Percentiles rank a stretch among this genome's conserved stretches.
phyloP scores from a whole-genome alignment of 352 stramenopile species.

The Pythium utonaiense region DNA sequence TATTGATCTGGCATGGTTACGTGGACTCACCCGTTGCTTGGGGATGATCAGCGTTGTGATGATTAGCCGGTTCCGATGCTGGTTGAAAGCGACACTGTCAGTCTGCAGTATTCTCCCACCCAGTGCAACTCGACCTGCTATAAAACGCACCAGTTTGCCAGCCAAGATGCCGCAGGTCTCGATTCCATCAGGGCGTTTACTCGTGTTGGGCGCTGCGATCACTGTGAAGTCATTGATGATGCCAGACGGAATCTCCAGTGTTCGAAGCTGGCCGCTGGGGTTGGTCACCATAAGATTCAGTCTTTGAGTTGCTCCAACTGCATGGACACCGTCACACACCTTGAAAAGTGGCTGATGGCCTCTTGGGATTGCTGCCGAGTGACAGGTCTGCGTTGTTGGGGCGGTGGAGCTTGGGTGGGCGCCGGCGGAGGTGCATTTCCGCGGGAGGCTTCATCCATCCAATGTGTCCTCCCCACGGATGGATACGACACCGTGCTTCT shows the following conservation, averaged over 20 bases:
- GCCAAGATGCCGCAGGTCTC: slow-evolving; percentile 90
- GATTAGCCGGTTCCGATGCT: slow-evolving; percentile 53
- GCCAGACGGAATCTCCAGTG: slow-evolving; percentile 62
- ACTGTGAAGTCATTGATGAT: slow-evolving; percentile 77
- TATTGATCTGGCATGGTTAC: too few relatives aligned
- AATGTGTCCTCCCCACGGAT: slow-evolving; percentile 54
- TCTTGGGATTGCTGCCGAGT: slow-evolving; percentile 55
- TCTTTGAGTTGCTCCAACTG: too few relatives aligned
- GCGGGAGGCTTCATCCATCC: slow-evolving; percentile 34
- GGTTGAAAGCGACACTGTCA: slow-evolving; percentile 12
- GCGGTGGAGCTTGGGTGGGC: not conserved
- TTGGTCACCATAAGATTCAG: too few relatives aligned
- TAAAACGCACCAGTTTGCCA: slow-evolving; percentile 55
- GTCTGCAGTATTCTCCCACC: too few relatives aligned
- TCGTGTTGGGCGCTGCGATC: slow-evolving; percentile 80
- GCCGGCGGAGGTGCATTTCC: slow-evolving; percentile 8
- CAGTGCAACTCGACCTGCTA: not conserved
- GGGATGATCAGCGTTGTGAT: slow-evolving; percentile 87
- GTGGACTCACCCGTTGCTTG: slow-evolving; percentile 69
- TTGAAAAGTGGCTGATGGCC: slow-evolving; percentile 54
- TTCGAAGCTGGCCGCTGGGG: slow-evolving; percentile 52
- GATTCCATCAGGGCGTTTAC: slow-evolving; percentile 69
- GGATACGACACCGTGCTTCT: slow-evolving; percentile 34
- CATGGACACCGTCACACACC: too few relatives aligned
- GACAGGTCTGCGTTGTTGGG: slow-evolving; percentile 20